These are phyloP conservation scores for Leccinum broughii DNA, from an alignment of 768 basidiomycete species.

Conservation along the genomic window DNA sequence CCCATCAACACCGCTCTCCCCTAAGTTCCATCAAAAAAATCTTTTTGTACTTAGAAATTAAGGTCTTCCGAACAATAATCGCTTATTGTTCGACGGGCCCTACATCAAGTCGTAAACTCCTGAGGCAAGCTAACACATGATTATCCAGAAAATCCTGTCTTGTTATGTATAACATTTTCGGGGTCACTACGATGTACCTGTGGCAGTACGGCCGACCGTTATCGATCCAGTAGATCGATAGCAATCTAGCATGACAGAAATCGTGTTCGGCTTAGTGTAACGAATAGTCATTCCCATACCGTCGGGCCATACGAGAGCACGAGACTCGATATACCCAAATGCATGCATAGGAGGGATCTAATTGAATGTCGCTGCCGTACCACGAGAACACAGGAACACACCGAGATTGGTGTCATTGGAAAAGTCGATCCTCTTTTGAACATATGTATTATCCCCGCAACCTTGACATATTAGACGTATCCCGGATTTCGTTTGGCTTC, in stretches of 20 bases:
- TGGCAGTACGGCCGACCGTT: not conserved
- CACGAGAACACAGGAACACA: slow-evolving; percentile 8
- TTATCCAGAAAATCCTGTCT: not conserved
- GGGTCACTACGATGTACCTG: not conserved
- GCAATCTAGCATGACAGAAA: not conserved
- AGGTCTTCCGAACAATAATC: slow-evolving; percentile 1
- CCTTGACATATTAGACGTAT: not conserved
- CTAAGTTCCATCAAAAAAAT: slow-evolving; percentile 3
- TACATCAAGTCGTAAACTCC: not conserved
- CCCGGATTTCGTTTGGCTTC: slow-evolving; percentile 5
- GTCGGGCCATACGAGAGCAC: not conserved
- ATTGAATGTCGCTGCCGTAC: slow-evolving; percentile 8
- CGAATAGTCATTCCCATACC: not conserved
- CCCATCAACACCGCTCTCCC: not conserved
- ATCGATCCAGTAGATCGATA: not conserved
- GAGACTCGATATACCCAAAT: slow-evolving; percentile 4
- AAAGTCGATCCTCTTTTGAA: slow-evolving; percentile 2
- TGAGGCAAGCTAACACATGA: not conserved
- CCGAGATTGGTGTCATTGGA: slow-evolving; percentile 1
- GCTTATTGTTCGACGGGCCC: not conserved
- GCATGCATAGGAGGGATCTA: not conserved
- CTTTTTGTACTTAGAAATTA: slow-evolving; percentile 1
- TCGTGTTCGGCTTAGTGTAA: not conserved
- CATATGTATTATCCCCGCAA: slow-evolving; percentile 5
- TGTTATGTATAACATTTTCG: not conserved